phyloP scores from a whole-genome alignment of 2,329 filamentous ascomycete genomes.

The Apiospora arundinis region DNA sequence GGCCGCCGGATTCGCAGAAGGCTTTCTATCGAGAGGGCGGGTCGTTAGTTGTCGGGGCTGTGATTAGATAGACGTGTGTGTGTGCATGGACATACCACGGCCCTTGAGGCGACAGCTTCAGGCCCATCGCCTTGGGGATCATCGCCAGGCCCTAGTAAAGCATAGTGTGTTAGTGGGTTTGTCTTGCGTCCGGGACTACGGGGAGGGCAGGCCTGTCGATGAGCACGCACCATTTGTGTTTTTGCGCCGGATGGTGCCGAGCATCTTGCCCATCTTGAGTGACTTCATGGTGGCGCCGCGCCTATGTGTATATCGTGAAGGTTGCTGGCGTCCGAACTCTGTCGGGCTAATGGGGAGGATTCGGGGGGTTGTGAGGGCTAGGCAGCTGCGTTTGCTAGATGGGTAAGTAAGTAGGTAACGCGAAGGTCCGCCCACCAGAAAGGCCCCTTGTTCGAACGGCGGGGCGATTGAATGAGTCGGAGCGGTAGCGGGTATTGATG shows the following conservation, averaged over 20 bases:
- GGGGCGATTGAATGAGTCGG: conserved; percentile 11
- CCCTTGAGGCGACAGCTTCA: conserved; percentile 69
- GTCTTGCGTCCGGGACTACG: not conserved
- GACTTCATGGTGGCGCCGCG: conserved; percentile 47
- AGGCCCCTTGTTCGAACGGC: conserved; percentile 1
- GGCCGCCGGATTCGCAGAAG: conserved; percentile 79
- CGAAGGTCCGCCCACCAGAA: not conserved
- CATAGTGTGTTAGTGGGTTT: conserved; percentile 22
- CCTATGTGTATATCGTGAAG: not conserved
- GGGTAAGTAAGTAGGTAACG: not conserved
- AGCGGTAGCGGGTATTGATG: not conserved
- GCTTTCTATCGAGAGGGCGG: conserved; percentile 60
- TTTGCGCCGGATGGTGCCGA: conserved; percentile 60
- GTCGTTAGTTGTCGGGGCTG: not conserved
- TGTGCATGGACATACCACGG: conserved; percentile 63
- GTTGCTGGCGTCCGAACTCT: conserved; percentile 1
- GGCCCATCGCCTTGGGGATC: conserved; percentile 57
- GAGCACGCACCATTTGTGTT: conserved; percentile 40
- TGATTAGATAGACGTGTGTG: too few species aligned
- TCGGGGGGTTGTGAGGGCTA: not conserved
- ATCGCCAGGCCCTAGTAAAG: conserved; percentile 11
- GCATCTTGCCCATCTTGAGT: conserved; percentile 62
- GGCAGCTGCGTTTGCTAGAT: conserved; percentile 8
- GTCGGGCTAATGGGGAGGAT: not conserved
- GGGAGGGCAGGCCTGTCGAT: conserved; percentile 23